A percentile compares a stretch with the other conserved stretches of the same genome.
Conservation (phyloP, 2,329 filamentous ascomycete species). For the Beauveria medogensis region DNA sequence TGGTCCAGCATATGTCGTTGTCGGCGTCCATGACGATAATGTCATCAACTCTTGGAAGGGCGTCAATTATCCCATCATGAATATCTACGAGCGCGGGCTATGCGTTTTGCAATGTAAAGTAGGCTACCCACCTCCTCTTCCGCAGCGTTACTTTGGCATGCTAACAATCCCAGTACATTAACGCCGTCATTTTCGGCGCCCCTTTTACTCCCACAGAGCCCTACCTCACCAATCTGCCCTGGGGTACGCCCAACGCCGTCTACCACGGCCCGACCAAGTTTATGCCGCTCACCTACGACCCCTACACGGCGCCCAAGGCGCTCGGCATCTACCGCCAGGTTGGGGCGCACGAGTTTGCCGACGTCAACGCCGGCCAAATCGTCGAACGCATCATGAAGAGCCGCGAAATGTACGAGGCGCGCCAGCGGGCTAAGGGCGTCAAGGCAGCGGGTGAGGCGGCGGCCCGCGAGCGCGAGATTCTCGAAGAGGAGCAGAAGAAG, state of each 20-base stretch:
- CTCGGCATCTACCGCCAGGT: slow-evolving; percentile 82
- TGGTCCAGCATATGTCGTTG: slow-evolving; percentile 76
- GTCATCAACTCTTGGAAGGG: slow-evolving; percentile 97
- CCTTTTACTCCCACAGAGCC: slow-evolving; percentile 76
- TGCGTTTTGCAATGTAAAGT: slow-evolving; percentile 94
- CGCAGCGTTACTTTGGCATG: slow-evolving; percentile 10
- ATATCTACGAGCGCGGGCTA: slow-evolving; percentile 90
- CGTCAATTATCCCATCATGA: slow-evolving; percentile 99
- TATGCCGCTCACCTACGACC: slow-evolving; percentile 71
- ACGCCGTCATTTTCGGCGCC: slow-evolving; percentile 81
- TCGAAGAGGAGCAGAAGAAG: slow-evolving; percentile 50
- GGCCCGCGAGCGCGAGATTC: slow-evolving; percentile 50
- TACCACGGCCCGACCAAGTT: slow-evolving; percentile 97
- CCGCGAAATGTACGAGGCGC: slow-evolving; percentile 79
- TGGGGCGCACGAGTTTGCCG: slow-evolving; percentile 65
- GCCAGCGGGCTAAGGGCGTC: slow-evolving; percentile 81
- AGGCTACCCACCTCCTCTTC: slow-evolving; percentile 22
- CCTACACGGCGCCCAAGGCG: slow-evolving; percentile 70
- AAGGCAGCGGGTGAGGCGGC: slow-evolving; percentile 72
- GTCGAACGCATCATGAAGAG: slow-evolving; percentile 85
- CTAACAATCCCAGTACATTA: slow-evolving; percentile 57
- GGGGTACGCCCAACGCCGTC: slow-evolving; percentile 66
- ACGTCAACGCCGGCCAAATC: slow-evolving; percentile 89
- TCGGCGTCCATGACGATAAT: slow-evolving; percentile 87
- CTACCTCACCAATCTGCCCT: slow-evolving; percentile 69